phyloP scores from a whole-genome alignment of 202 grass and related monocot species.

The Eragrostis tef region DNA sequence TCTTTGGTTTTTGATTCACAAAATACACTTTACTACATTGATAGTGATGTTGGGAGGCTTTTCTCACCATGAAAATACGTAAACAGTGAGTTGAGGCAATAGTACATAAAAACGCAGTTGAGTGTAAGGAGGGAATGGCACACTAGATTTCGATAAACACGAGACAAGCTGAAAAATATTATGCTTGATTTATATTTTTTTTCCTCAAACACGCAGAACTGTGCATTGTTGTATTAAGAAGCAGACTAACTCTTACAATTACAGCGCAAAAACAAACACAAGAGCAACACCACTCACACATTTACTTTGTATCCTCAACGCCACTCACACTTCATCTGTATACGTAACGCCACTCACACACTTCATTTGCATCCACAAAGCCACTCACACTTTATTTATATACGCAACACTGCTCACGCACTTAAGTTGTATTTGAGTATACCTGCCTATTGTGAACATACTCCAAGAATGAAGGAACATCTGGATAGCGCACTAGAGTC shows the following conservation, averaged over 20 bases:
- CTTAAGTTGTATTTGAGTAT: conserved; percentile 42
- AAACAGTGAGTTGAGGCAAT: conserved; percentile 14
- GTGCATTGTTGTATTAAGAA: not conserved
- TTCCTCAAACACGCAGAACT: not conserved
- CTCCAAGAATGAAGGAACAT: conserved; percentile 93
- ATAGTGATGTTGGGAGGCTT: not conserved
- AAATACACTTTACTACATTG: conserved; percentile 1
- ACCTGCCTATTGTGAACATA: conserved; percentile 97
- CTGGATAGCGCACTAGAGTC: conserved; percentile 73
- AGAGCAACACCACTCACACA: not conserved
- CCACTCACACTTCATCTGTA: not conserved
- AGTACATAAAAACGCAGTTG: not conserved
- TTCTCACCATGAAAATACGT: conserved; percentile 26
- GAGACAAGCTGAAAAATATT: conserved; percentile 17
- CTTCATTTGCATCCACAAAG: too few relatives aligned
- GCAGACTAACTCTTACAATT: not conserved
- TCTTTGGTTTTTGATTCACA: not conserved
- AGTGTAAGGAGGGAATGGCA: not conserved
- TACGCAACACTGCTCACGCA: not conserved
- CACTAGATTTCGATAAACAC: conserved; percentile 34
- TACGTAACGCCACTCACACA: not conserved
- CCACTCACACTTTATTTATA: not conserved
- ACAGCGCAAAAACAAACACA: not conserved
- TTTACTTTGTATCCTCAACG: too few relatives aligned
- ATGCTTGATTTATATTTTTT: conserved; percentile 29